Evolutionary conservation across 352 stramenopile species (phyloP).

Genomic region (Detonula confervacea): DNA sequence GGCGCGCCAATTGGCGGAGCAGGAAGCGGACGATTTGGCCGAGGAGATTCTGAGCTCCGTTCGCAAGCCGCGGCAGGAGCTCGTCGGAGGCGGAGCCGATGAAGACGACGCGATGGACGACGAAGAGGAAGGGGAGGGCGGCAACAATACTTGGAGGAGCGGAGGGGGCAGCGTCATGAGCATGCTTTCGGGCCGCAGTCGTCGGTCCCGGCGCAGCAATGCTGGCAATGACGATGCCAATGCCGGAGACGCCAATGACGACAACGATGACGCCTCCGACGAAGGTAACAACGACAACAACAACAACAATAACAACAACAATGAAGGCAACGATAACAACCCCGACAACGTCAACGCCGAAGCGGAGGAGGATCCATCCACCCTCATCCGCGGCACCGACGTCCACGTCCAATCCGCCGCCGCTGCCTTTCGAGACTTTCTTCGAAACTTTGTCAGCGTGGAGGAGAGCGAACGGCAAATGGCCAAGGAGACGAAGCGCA

Average conservation of each 20-base stretch:
- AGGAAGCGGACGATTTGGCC: conserved; percentile 16
- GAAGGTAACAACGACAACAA: no score
- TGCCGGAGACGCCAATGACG: not conserved
- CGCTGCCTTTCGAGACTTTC: conserved; percentile 71
- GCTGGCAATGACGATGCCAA: conserved; percentile 11
- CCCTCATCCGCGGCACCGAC: conserved; percentile 68
- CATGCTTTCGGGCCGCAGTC: not conserved
- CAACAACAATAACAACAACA: conserved; percentile 7
- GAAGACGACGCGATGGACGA: conserved; percentile 7
- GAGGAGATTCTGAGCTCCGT: conserved; percentile 30
- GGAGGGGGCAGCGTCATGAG: conserved; percentile 1
- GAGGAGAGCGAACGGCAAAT: conserved; percentile 30
- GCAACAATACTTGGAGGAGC: not conserved
- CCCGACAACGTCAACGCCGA: conserved; percentile 23
- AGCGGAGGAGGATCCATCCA: conserved; percentile 27
- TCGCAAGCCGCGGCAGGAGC: not conserved
- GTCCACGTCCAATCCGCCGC: conserved; percentile 67
- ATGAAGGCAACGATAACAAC: conserved; percentile 10
- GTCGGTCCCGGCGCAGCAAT: not conserved
- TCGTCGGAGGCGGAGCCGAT: not conserved
- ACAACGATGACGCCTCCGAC: conserved; percentile 21
- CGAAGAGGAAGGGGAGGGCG: conserved; percentile 4
- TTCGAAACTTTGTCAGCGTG: conserved; percentile 63
- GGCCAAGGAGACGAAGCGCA: conserved; percentile 2
- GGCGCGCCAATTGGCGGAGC: not conserved